These are phyloP conservation scores for Anthracocystis panici-leucophaei DNA, from an alignment of 1,284 basidiomycete genomes.

Conservation along the genomic window DNA sequence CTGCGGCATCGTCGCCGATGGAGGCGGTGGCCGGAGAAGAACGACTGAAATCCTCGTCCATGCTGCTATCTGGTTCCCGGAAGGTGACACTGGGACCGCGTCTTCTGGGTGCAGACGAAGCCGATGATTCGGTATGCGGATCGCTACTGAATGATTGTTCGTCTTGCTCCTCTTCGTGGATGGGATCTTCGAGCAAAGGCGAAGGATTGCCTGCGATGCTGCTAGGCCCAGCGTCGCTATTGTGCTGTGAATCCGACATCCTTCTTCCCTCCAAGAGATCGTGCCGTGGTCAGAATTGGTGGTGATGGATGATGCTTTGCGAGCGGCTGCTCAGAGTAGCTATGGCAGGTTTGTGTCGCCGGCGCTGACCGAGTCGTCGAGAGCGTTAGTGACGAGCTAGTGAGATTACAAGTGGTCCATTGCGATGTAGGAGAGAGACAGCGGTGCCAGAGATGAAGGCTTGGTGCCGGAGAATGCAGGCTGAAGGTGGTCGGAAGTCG, in stretches of 20 bases:
- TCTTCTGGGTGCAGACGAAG: constrained; percentile 13
- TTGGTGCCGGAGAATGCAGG: too few relatives aligned
- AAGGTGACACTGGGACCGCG: constrained; percentile 27
- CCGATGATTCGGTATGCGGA: neutral
- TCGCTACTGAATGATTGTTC: neutral
- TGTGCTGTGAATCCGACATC: constrained; percentile 13
- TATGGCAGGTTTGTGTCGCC: neutral
- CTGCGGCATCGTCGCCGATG: neutral
- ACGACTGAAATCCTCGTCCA: constrained; percentile 1
- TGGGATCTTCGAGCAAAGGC: constrained; percentile 7
- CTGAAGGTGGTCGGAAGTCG: too few relatives aligned
- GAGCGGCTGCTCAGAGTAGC: neutral
- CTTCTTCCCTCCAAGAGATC: neutral
- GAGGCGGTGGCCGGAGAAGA: neutral
- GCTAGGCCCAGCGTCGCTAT: neutral
- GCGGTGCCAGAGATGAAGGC: neutral
- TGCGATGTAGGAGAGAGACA: neutral
- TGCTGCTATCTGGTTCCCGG: constrained; percentile 17
- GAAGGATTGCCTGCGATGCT: constrained; percentile 5
- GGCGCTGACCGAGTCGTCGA: neutral
- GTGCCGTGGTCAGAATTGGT: neutral
- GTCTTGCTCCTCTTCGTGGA: constrained; percentile 25
- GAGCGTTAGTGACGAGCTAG: neutral
- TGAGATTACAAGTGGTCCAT: neutral
- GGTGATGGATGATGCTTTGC: neutral